phyloP scores from a whole-genome alignment of 108 stramenopile species.

The Nannochloropsis oceanica region DNA sequence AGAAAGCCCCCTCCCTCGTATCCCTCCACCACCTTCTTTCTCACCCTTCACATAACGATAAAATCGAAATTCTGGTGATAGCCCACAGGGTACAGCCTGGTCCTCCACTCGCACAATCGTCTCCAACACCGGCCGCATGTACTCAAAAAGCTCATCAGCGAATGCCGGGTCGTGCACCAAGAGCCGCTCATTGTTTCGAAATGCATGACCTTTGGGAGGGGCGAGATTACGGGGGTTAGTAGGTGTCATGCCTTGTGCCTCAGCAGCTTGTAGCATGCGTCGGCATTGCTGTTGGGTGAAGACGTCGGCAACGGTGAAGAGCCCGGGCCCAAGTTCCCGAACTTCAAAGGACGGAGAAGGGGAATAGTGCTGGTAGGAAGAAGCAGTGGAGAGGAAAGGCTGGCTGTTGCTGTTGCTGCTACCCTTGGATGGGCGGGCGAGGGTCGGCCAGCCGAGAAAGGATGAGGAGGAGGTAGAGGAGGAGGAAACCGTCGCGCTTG shows the following conservation, averaged over 20 bases:
- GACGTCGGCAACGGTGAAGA: background rate
- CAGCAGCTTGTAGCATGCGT: background rate
- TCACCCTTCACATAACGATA: background rate
- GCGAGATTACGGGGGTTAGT: background rate
- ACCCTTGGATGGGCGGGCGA: background rate
- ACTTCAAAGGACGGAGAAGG: background rate
- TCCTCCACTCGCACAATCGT: background rate
- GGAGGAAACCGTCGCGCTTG: background rate
- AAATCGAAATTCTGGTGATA: background rate
- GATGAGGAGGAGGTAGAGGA: background rate
- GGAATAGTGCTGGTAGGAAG: background rate
- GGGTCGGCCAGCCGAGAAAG: background rate
- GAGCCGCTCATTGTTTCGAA: background rate
- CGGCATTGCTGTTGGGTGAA: background rate
- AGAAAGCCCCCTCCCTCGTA: background rate
- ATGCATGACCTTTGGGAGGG: background rate
- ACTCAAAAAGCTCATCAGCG: background rate
- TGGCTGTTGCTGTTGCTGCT: background rate
- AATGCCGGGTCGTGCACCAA: background rate
- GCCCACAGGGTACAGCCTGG: background rate
- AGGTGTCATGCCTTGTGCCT: background rate
- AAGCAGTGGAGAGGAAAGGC: background rate
- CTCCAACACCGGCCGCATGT: background rate
- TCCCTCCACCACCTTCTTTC: background rate
- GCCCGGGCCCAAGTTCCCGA: background rate